These are phyloP conservation scores for Aspergillus costaricaensis DNA, from an alignment of 2,329 filamentous ascomycete species.

Conservation along the genomic window DNA sequence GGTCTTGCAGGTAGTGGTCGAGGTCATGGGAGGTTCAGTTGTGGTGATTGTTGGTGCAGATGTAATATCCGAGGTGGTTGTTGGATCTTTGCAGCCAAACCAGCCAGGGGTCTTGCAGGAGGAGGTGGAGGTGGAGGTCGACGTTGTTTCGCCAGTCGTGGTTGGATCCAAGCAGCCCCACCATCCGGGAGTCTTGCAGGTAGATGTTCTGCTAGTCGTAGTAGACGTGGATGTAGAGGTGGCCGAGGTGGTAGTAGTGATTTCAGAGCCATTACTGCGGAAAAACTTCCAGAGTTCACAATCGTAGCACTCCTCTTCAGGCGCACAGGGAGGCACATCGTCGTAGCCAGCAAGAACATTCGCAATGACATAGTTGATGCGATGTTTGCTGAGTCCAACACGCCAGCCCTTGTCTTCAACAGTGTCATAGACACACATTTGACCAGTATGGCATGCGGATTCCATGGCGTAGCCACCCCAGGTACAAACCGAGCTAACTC, in stretches of 20 bases:
- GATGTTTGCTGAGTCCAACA: conserved; percentile 86
- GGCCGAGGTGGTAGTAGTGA: conserved; percentile 59
- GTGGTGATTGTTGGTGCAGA: conserved; percentile 21
- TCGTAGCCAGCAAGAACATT: conserved; percentile 87
- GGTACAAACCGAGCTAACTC: conserved; percentile 83
- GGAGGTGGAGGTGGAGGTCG: conserved; percentile 36
- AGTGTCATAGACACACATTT: conserved; percentile 88
- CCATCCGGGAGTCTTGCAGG: conserved; percentile 90
- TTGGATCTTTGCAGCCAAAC: conserved; percentile 48
- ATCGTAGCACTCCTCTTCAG: conserved; percentile 80
- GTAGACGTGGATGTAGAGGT: conserved; percentile 50
- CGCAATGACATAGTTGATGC: conserved; percentile 82
- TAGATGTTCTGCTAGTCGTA: conserved; percentile 70
- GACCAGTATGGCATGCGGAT: conserved; percentile 85
- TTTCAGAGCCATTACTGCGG: conserved; percentile 83
- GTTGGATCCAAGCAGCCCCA: conserved; percentile 66
- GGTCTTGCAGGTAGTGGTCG: conserved; percentile 27
- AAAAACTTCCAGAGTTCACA: conserved; percentile 95
- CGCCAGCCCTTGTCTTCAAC: conserved; percentile 91
- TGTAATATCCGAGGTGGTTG: conserved; percentile 27
- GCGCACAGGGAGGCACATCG: conserved; percentile 71
- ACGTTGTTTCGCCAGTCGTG: conserved; percentile 42
- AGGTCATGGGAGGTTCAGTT: conserved; percentile 17
- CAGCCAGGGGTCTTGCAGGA: conserved; percentile 47
- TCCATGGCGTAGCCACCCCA: conserved; percentile 93